Evolutionary conservation across 148 eudicot species (phyloP), one percentile per base, ranked within the genome.

Genomic region (Fagopyrum tataricum): DNA sequence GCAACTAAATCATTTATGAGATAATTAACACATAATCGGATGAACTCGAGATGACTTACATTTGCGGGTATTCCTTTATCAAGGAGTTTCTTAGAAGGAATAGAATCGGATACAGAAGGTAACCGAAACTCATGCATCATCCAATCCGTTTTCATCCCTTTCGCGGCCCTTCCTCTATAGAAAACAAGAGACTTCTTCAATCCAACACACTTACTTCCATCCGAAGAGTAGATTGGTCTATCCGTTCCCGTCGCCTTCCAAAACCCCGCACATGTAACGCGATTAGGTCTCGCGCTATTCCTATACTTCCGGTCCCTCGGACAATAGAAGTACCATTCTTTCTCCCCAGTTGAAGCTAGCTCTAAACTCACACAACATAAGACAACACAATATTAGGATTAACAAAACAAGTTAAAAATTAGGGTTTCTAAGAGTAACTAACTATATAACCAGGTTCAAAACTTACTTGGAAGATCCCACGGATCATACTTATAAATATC

Each of bases 191-290:
- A 83, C 71, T 89, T 89, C 81, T 89, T 89, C 76, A 89, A 77
- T 31, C 93, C 93, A 37, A 89, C 87, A 78, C 93, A 89, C 74
- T 79, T 81, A 49, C 77, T 21, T 21, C 87, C 83, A 61, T 83
- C 78, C 0, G 93, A 89, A 23, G 90, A 89, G 77, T 87, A 89
- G 37, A 89, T 87, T 41, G 86, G 93, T 68, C 90, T 53, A 47
- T 89, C 93, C 0, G 93, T 89, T 70, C 93, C 93, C 0, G 93
- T 89, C 51, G 93, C 93, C 70, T 89, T 89, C 93, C 93, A 89
- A 53, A 89, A 89, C 1, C 93, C 93, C 47, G 89, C 84, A 40
- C 83, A 83, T 3, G 93, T 89, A 1, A 89, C 93, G 6, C 93
- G 85, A 71, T 89, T 89, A 5, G 93, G 93, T 66, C 93, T 74